Percentiles rank a stretch among this genome's conserved stretches.
Evolutionary conservation across 345 rosid genomes (phyloP).

Genomic region (Streptanthus diversifolius): DNA sequence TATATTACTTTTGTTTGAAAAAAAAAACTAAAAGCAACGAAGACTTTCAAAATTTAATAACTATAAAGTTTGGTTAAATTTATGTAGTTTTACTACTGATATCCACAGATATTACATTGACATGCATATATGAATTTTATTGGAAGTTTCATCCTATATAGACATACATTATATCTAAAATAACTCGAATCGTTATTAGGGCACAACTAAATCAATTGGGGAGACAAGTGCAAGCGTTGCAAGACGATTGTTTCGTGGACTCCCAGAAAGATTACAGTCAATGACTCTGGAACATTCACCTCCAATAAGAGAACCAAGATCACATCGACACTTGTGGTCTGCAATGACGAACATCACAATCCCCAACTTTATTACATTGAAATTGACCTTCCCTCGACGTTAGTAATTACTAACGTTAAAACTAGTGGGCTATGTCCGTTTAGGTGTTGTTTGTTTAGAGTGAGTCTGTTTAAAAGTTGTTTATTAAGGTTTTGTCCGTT

Average conservation of each 20-base stretch:
- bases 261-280: neutral
- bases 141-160: neutral
- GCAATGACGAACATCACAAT: conserved; percentile 4
- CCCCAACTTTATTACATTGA: neutral
- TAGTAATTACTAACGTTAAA: too few relatives aligned
- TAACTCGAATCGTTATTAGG: neutral
- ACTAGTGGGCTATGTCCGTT: too few relatives aligned
- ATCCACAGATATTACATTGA: too few relatives aligned
- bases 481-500: too few relatives aligned
- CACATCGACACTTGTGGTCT: neutral
- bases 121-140: neutral
- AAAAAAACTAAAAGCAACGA: too few relatives aligned
- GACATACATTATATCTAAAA: too few relatives aligned
- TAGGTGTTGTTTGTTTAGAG: too few relatives aligned
- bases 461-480: too few relatives aligned
- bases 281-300: neutral
- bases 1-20: too few relatives aligned
- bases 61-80: too few relatives aligned
- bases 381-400: neutral
- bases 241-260: too few relatives aligned
- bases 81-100: neutral
- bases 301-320: neutral
- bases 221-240: neutral
- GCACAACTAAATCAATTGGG: neutral
- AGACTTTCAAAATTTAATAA: too few relatives aligned